Evolutionary conservation across 257 asterid species (phyloP), one percentile per base, ranked within the genome.

Genomic region (Nyctanthes arbortristis): DNA sequence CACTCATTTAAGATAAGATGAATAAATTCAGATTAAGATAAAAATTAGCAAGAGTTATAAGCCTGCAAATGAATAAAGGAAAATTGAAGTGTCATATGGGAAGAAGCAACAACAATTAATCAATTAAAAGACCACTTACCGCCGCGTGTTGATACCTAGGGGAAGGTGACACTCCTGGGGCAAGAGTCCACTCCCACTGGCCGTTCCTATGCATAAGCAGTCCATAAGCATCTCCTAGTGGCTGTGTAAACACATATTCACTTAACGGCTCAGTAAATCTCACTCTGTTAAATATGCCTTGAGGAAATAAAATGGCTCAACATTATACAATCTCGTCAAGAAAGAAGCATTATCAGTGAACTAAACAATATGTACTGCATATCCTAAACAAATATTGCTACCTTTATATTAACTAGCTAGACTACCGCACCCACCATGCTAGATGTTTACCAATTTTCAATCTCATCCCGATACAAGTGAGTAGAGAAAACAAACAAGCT

Each of bases 151-250:
- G 96, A 85, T 93, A 91, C 76, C 97, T 89, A 34, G 96, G 77
- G 1, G 99, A 87, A 75, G 99, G 97, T 69, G 99, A 90, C 57
- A 93, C 96, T 67, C 99, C 99, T 45, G 99, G 99, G 58, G 99
- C 99, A 70, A 88, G 97, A 77, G 99, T 94, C 99, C 99, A 94
- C 78, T 91, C 99, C 99, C 99, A 94, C 62, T 84, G 82, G 49
- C 97, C 99, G 81, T 85, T 94, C 80, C 99, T 89, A 80, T 94
- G 99, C 99, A 91, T 89, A 69, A 94, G 98, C 82, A 94, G 80
- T 79, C 98, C 98, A 77, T 91, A 94, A 73, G 99, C 97, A 87
- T 91, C 97, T 77, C 90, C 87, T 72, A 89, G 79, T 18, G 96
- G 95, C 97, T 91, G 87, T 71, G 76, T 22, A 85, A 47, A 70